A percentile compares a stretch with the other conserved stretches of the same genome.
These are phyloP conservation scores for Geotrichum siamense DNA, from an alignment of 1,139 yeast species.

Conservation along the genomic window DNA sequence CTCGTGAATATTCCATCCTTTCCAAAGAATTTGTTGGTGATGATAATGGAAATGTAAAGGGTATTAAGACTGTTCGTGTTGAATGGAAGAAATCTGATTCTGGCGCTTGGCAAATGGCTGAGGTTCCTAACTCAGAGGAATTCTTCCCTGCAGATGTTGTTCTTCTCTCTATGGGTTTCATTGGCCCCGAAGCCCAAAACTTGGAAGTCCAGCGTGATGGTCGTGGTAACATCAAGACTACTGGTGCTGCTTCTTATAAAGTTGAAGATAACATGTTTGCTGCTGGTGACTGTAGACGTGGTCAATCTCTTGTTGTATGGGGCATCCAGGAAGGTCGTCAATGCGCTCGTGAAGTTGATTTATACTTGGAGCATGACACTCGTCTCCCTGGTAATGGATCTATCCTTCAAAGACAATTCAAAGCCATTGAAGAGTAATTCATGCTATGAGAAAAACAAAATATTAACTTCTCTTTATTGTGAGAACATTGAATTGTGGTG, in stretches of 20 bases:
- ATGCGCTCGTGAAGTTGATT: constrained; percentile 91
- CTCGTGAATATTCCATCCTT: constrained; percentile 91
- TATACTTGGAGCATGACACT: constrained; percentile 66
- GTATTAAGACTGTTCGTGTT: constrained; percentile 91
- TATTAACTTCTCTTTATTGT: no score
- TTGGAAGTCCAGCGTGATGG: constrained; percentile 65
- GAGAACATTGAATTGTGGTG: no score
- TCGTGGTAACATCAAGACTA: constrained; percentile 80
- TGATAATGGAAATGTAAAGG: constrained; percentile 84
- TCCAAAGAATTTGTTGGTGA: constrained; percentile 94
- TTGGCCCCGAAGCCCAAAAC: constrained; percentile 89
- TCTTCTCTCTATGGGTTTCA: constrained; percentile 91
- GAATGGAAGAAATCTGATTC: constrained; percentile 95
- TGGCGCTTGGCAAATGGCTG: constrained; percentile 99
- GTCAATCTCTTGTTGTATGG: constrained; percentile 97
- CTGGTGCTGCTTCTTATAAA: constrained; percentile 50
- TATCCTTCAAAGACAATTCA: constrained; percentile 74
- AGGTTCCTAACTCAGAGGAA: constrained; percentile 91
- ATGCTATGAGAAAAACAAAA: no score
- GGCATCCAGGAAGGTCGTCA: constrained; percentile 99
- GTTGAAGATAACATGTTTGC: constrained; percentile 72
- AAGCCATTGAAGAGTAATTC: constrained; percentile 22
- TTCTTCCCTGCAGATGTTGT: constrained; percentile 93
- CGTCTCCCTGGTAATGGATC: constrained; percentile 93
- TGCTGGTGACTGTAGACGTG: constrained; percentile 98